Base-by-base conservation (phyloP, 805 yeast genomes). In the Myxozyma neglecta region DNA sequence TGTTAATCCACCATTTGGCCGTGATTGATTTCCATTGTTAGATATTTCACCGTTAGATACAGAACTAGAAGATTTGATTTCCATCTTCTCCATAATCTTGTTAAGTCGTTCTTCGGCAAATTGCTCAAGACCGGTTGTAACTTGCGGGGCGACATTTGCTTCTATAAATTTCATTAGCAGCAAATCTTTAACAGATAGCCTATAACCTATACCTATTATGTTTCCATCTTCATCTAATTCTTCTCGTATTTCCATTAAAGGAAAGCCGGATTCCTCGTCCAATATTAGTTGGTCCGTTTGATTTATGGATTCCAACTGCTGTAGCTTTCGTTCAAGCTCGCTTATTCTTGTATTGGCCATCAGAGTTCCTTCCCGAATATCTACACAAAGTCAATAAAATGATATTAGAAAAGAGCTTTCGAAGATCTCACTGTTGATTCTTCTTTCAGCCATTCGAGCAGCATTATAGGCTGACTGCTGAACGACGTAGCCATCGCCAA, bases 191-290 rank as follows among this genome's bases (percentile, higher is more conserved):
- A 35, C 9, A 16, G 29, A 18, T 45, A 13, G 29, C 9, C 14
- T 7, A 35, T 43, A 44, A 16, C 10, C 13, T 14, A 10, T 20
- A 59, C 64, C 64, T 35, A 88, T 71, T 1, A 91, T 80, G 62
- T 88, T 84, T 0, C 85, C 97, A n/a, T 88, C 85, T 0, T 89
- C 97, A 73, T 91, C 97, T 43, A 92, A 73, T 56, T 85, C 88
- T 70, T 91, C 97, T 56, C 85, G 79, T 24, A 92, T 92, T 60
- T 91, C 97, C 85, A 90, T 84, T 29, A 89, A 76, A 0, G 90
- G 91, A 1, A 85, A 69, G 1, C 79, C 84, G 14, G 81, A 85
- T 2, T 77, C 83, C 18, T 64, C 65, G 48, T 63, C 66, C 8
- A 60, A 18, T 1, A 60, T 48, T 1, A 53, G 44, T 16, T 52